Percentiles rank a stretch among this genome's conserved stretches.
These are phyloP conservation scores for Ensete glaucum DNA, from an alignment of 176 grass and related monocot species.

Conservation along the genomic window DNA sequence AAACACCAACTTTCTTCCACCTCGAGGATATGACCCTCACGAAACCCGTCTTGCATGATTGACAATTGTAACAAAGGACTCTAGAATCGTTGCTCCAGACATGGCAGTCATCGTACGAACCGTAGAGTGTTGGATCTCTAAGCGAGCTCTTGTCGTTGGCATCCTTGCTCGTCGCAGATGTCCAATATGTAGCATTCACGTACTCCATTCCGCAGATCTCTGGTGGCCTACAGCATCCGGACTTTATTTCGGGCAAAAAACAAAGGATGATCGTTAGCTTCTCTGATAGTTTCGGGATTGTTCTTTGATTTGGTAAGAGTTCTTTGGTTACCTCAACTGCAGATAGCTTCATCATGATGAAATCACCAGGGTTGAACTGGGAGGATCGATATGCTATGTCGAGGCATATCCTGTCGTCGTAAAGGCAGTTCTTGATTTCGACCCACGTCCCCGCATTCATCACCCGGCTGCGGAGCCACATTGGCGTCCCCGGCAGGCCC, in stretches of 20 bases:
- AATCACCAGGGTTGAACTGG: too few relatives aligned
- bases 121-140: not conserved
- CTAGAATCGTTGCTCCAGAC: not conserved
- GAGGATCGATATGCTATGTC: too few relatives aligned
- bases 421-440: not conserved
- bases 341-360: too few relatives aligned
- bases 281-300: too few relatives aligned
- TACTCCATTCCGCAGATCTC: conserved; percentile 5
- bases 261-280: too few relatives aligned
- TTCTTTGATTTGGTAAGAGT: too few relatives aligned
- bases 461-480: not conserved
- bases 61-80: not conserved
- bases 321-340: too few relatives aligned
- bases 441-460: not conserved
- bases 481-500: not conserved
- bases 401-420: not conserved
- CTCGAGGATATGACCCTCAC: not conserved
- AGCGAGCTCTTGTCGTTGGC: too few relatives aligned
- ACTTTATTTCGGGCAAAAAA: not conserved
- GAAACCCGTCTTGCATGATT: not conserved
- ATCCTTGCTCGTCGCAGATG: not conserved
- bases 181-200: conserved; percentile 7
- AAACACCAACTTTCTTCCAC: not conserved
- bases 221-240: conserved; percentile 1
- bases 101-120: not conserved